Percentiles rank a stretch among this genome's conserved stretches.
phyloP scores from a whole-genome alignment of 2,329 filamentous ascomycete genomes.

The Cercospora zeina region DNA sequence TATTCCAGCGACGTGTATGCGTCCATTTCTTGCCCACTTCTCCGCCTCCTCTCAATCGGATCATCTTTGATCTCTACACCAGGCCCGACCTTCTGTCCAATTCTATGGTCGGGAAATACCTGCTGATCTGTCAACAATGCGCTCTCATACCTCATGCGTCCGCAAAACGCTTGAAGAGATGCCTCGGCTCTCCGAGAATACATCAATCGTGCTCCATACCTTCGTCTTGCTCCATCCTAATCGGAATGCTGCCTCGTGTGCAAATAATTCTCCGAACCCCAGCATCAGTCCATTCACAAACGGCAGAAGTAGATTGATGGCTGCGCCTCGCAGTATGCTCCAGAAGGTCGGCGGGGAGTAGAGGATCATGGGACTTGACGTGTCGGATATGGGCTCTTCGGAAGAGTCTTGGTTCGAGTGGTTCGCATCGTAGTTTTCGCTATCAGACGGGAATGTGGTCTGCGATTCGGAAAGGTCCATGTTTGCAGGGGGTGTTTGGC shows the following conservation, averaged over 20 bases:
- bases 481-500: conserved; percentile 43
- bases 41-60: conserved; percentile 57
- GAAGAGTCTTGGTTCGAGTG: conserved; percentile 52
- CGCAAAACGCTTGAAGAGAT: background rate
- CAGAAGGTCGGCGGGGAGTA: conserved; percentile 88
- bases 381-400: conserved; percentile 61
- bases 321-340: conserved; percentile 80
- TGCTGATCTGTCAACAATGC: conserved; percentile 35
- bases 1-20: conserved; percentile 70
- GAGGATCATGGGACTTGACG: conserved; percentile 70
- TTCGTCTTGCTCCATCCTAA: conserved; percentile 93
- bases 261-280: conserved; percentile 94
- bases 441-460: conserved; percentile 78
- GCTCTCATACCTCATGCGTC: conserved; percentile 9
- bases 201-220: conserved; percentile 55
- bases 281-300: conserved; percentile 99
- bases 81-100: conserved; percentile 68
- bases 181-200: background rate
- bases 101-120: conserved; percentile 63
- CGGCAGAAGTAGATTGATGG: conserved; percentile 91
- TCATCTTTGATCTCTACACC: conserved; percentile 78
- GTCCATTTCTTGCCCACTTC: conserved; percentile 57
- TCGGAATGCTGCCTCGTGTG: conserved; percentile 90
- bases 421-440: conserved; percentile 72
- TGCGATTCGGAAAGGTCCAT: conserved; percentile 64